Evolutionary conservation across 345 rosid genomes (phyloP).

Genomic region (Salix caprea): DNA sequence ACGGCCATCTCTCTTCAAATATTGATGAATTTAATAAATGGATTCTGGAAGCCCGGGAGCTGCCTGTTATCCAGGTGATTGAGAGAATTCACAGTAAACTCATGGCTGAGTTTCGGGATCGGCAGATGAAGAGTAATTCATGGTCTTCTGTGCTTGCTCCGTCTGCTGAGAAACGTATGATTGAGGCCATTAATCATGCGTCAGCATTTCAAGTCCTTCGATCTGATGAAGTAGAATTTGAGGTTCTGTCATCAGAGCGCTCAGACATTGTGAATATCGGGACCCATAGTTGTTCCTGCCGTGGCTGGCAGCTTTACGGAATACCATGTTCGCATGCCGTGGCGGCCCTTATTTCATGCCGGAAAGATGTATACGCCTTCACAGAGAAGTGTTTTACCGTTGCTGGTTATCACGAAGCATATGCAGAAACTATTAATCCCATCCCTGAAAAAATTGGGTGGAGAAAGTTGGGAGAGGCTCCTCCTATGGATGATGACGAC

Average conservation of each 20-base stretch:
- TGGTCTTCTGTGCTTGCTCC: constrained; percentile 51
- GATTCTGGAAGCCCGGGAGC: constrained; percentile 49
- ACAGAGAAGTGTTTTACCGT: constrained; percentile 48
- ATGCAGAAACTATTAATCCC: constrained; percentile 36
- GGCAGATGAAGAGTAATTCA: constrained; percentile 31
- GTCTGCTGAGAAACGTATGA: constrained; percentile 39
- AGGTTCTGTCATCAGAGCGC: constrained; percentile 42
- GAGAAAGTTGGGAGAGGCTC: constrained; percentile 30
- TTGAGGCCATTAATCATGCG: constrained; percentile 37
- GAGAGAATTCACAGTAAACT: constrained; percentile 40
- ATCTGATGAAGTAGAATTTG: constrained; percentile 61
- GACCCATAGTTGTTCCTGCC: constrained; percentile 45
- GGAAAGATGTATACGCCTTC: constrained; percentile 38
- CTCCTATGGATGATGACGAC: constrained; percentile 16
- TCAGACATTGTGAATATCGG: constrained; percentile 52
- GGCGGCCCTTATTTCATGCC: constrained; percentile 46
- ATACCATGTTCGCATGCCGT: constrained; percentile 62
- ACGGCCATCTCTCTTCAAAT: constrained; percentile 47
- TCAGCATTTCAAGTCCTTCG: constrained; percentile 42
- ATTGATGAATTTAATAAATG: constrained; percentile 46
- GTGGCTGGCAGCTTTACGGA: constrained; percentile 52
- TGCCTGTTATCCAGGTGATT: constrained; percentile 49
- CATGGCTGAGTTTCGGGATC: constrained; percentile 41
- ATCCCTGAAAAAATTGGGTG: constrained; percentile 35
- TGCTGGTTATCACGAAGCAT: constrained; percentile 43